Evolutionary conservation across 2,329 filamentous ascomycete species (phyloP), one percentile per base, ranked within the genome.

Genomic region (Colletotrichum filicis): DNA sequence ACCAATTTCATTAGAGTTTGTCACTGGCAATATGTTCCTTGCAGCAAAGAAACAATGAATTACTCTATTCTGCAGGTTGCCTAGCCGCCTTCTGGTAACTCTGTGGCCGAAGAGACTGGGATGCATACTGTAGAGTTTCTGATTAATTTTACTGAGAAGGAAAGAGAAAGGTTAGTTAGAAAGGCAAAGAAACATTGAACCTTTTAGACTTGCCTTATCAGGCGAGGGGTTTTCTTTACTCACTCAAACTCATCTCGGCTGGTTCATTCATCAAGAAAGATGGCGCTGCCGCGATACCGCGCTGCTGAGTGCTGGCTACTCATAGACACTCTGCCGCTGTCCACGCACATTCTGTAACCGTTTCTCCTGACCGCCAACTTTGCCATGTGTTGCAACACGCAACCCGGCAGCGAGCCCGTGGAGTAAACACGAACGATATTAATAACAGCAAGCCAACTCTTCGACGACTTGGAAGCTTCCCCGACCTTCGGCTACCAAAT

Each of bases 1-100:
- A n/a, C 30, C 65, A 61, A 55, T 67, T 61, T 60, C 26, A 67
- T 53, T 46, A 67, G 22, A 67, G 56, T 67, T 66, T 30, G 7
- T 52, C 9, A 28, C 49, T 28, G 35, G 9, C 52, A 58, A 14
- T 35, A 26, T 59, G 24, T 53, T 52, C 64, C 65, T 37, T 67
- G 65, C 56, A 64, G 22, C 14, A 26, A 64, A 7, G n/a, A 26
- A 59, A 52, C 64, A 22, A 30, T 62, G 16, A 19, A 16, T 16
- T 52, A 53, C 46, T 63, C n/a, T 53, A 53, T 35, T 63, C 32
- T 49, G 42, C 26, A 63, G 42, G 28, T 63, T 35, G 49, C 52
- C 62, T 22, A 22, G 49, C 9, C 62, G 24, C 32, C 28, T 42
- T 42, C 32, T 32, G 37, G 32, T 22, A 22, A 56, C 62, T n/a